Conservation (phyloP, 257 asterid species). For the Primulina tabacum region DNA sequence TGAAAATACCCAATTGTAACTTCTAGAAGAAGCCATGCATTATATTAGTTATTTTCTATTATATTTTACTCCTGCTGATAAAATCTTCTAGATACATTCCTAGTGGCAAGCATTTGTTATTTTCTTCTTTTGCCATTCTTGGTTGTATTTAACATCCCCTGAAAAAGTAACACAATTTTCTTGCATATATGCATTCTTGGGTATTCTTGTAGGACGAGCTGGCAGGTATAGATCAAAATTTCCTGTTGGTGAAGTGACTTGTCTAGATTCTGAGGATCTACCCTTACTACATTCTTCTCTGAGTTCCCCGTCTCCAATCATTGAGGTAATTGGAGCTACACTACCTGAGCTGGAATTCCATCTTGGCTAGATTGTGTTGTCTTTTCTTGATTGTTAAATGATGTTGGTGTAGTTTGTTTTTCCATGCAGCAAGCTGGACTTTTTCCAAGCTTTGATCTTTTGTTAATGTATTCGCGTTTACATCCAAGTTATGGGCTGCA, state of each 20-base stretch:
- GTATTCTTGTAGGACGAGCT: constrained; percentile 80
- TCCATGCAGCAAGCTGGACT: constrained; percentile 85
- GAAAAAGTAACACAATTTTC: neutral
- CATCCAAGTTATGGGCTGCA: constrained; percentile 63
- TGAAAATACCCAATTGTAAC: no score
- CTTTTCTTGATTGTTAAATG: constrained; percentile 22
- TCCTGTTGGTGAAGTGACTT: constrained; percentile 90
- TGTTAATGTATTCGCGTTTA: constrained; percentile 68
- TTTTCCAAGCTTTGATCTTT: constrained; percentile 78
- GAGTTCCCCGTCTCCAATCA: constrained; percentile 67
- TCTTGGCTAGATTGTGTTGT: neutral
- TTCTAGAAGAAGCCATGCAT: neutral
- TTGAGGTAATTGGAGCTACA: constrained; percentile 53
- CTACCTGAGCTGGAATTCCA: constrained; percentile 6
- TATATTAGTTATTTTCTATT: neutral
- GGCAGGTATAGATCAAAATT: constrained; percentile 88
- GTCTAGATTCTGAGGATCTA: constrained; percentile 57
- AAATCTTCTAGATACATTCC: neutral
- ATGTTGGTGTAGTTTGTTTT: constrained; percentile 19
- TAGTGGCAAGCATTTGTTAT: neutral
- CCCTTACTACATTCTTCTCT: constrained; percentile 80
- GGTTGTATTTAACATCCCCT: neutral
- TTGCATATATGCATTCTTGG: constrained; percentile 11
- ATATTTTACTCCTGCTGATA: neutral
- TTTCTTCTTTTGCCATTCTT: neutral